Conservation (phyloP, 208 protist species). For the Acanthamoeba lenticulata region DNA sequence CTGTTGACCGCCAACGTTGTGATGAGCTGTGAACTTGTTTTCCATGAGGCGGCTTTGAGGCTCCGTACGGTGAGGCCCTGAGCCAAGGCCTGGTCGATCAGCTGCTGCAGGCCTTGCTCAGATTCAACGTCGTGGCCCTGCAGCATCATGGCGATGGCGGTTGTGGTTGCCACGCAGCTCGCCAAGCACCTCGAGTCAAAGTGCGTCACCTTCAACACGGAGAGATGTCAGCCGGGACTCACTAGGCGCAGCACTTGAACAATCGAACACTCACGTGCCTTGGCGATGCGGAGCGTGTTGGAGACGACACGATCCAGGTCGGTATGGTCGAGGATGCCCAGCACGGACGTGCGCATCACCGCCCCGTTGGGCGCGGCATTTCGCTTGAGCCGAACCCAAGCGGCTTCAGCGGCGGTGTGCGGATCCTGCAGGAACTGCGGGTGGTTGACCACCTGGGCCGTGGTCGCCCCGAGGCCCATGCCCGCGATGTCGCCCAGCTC, state of each 20-base stretch:
- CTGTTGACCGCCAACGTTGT: not conserved
- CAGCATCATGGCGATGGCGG: slow-evolving; percentile 66
- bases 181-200: slow-evolving; percentile 77
- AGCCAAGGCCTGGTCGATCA: slow-evolving; percentile 2
- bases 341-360: slow-evolving; percentile 80
- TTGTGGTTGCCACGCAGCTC: slow-evolving; percentile 35
- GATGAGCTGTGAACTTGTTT: not conserved
- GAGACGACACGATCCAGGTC: slow-evolving; percentile 46
- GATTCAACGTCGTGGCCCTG: slow-evolving; percentile 56
- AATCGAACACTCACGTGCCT: not conserved
- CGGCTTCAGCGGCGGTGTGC: not conserved
- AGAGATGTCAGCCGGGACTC: not conserved
- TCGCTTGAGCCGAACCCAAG: slow-evolving; percentile 64
- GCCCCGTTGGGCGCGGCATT: slow-evolving; percentile 78
- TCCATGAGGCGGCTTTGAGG: not conserved
- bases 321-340: slow-evolving; percentile 66
- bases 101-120: not conserved
- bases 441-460: slow-evolving; percentile 34
- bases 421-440: slow-evolving; percentile 63
- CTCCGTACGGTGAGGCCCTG: not conserved
- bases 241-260: too few relatives aligned
- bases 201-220: slow-evolving; percentile 73
- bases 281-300: slow-evolving; percentile 69
- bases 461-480: slow-evolving; percentile 77
- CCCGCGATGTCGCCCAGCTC: slow-evolving; percentile 77